These are phyloP conservation scores for Phaeosphaeria sp. DNA, from an alignment of 2,329 filamentous ascomycete species.

Conservation along the genomic window DNA sequence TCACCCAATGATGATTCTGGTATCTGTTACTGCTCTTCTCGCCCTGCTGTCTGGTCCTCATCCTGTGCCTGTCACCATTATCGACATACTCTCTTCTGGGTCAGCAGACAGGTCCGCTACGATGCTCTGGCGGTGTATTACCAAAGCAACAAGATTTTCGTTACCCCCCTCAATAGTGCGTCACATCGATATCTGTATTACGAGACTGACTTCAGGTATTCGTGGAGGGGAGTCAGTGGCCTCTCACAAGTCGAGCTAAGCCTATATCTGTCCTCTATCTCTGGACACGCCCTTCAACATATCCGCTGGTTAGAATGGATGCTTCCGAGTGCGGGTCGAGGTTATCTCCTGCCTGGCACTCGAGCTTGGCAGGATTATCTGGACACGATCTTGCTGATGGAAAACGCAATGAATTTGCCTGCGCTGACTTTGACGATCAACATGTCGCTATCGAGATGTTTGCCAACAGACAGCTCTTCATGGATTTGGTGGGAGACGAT, in stretches of 20 bases:
- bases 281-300: constrained; percentile 8
- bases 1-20: background rate
- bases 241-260: constrained; percentile 9
- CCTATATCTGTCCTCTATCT: constrained; percentile 13
- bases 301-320: constrained; percentile 18
- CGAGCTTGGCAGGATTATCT: constrained; percentile 14
- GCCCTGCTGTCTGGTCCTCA: background rate
- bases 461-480: background rate
- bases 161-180: constrained; percentile 2
- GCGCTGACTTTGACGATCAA: constrained; percentile 14
- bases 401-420: constrained; percentile 11
- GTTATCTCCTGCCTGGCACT: background rate
- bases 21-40: constrained; percentile 1
- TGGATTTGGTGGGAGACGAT: constrained; percentile 4
- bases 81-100: constrained; percentile 8
- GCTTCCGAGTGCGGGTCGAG: background rate
- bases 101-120: constrained; percentile 9
- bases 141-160: constrained; percentile 5
- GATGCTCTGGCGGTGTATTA: constrained; percentile 13
- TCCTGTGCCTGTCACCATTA: background rate
- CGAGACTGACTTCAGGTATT: background rate
- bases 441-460: constrained; percentile 1
- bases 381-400: constrained; percentile 16
- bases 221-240: background rate
- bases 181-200: background rate